Conservation (phyloP, 2,329 filamentous ascomycete species). For the Orbilia brochopaga region DNA sequence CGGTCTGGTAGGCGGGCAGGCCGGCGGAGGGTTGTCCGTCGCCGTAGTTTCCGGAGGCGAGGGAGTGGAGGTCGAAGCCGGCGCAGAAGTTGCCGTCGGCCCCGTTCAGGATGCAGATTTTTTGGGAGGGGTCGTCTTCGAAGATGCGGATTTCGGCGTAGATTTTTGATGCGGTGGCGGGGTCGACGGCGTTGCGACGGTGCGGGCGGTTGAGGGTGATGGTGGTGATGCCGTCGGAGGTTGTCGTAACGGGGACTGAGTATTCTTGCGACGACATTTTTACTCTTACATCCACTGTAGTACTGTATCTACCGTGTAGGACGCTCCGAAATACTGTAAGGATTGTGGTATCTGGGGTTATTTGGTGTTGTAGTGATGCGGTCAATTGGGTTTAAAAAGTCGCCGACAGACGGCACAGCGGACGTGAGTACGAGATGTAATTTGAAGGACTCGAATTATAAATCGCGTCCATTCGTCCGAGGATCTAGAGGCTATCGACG, state of each 20-base stretch:
- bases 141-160: constrained; percentile 62
- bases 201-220: constrained; percentile 64
- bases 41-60: constrained; percentile 49
- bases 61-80: constrained; percentile 74
- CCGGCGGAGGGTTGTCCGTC: constrained; percentile 79
- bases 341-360: too few species aligned
- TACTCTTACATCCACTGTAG: too few species aligned
- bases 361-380: too few species aligned
- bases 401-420: too few species aligned
- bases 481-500: too few species aligned
- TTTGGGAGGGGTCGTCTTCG: constrained; percentile 62
- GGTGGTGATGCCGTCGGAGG: constrained; percentile 61
- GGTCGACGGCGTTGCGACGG: constrained; percentile 64
- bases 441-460: too few species aligned
- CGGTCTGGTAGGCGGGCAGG: constrained; percentile 66
- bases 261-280: background rate
- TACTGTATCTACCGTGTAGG: too few species aligned
- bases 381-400: too few species aligned
- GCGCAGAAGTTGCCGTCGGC: constrained; percentile 75
- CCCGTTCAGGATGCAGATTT: constrained; percentile 64
- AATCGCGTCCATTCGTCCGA: too few species aligned
- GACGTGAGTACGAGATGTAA: too few species aligned
- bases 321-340: too few species aligned
- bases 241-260: constrained; percentile 9
- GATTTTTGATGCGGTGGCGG: constrained; percentile 61